Evolutionary conservation across 768 basidiomycete species (phyloP), one percentile per base, ranked within the genome.

Genomic region (Kwoniella mangroviensis): DNA sequence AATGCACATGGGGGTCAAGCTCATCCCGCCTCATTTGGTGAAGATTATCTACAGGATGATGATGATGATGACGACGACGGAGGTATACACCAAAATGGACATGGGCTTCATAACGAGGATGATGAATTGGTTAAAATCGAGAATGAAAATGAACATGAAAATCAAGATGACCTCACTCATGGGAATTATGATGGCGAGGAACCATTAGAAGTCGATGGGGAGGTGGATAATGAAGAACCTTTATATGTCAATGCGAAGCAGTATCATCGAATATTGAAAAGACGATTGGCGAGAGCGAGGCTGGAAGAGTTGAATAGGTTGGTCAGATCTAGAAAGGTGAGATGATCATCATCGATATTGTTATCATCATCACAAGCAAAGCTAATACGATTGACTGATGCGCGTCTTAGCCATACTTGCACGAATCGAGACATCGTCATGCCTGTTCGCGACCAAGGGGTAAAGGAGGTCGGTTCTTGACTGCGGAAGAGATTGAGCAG

Each of bases 211-310:
- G 69, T 52, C 1, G 70, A 58, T 52, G 77, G 58, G 26, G 68
- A 69, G 4, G 76, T 70, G 68, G 87, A 92, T 76, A 95, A 98
- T 84, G 94, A 98, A 73, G 96, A 99, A 83, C 96, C 97, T 28
- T 90, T 99, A 75, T 98, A 98, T 85, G 97, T 99, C 69, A 99
- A 99, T 78, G 96, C 97, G 69, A 99, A 99, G 82, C 97, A 99
- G 84, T 99, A 98, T 83, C 94, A 95, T 78, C 92, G 97, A 81
- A 98, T 99, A 78, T 88, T 99, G 84, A 98, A 98, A 86, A 88
- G 97, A 72, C 88, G 97, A 66, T 88, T 92, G 75, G 94, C 96
- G 5, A 86, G 96, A 54, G 92, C 93, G 3, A 87, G 97, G 59
- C 87, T 98, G 63, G 95, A 97, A 79, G 96, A 98, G 84, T 87